Conservation (phyloP, 2,329 filamentous ascomycete genomes). For the Metarhizium humberi region DNA sequence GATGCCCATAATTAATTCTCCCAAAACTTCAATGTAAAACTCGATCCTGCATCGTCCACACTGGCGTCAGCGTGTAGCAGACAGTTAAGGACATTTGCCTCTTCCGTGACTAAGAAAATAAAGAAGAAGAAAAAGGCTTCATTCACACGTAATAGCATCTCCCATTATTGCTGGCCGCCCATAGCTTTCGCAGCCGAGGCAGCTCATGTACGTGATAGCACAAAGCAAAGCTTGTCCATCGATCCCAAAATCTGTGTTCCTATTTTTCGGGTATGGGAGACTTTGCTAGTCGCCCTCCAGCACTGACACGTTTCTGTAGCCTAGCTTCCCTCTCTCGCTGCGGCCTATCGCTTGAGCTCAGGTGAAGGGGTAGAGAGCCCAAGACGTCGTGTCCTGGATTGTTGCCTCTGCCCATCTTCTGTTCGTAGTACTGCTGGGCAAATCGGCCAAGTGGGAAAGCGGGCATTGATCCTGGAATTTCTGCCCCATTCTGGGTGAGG, state of each 20-base stretch:
- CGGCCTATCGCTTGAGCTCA: conserved; percentile 36
- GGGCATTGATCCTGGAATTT: conserved; percentile 66
- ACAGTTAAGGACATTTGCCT: background rate
- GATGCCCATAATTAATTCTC: background rate
- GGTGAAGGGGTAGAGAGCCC: conserved; percentile 45
- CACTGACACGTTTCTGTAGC: conserved; percentile 71
- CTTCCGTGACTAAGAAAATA: background rate
- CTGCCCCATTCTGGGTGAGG: conserved; percentile 85
- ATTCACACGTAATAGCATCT: background rate
- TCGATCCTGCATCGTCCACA: background rate
- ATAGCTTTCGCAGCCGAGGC: conserved; percentile 16
- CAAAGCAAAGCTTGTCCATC: conserved; percentile 27
- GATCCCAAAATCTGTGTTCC: conserved; percentile 32
- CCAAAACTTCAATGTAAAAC: background rate
- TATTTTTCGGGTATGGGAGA: conserved; percentile 54
- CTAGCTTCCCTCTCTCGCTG: conserved; percentile 57
- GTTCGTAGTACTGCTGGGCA: conserved; percentile 76
- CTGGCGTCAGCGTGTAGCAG: background rate
- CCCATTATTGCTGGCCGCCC: conserved; percentile 5
- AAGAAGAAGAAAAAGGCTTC: background rate
- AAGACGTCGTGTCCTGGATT: conserved; percentile 45
- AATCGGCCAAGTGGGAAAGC: conserved; percentile 75
- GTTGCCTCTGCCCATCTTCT: conserved; percentile 49
- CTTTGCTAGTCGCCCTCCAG: conserved; percentile 62
- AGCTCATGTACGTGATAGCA: conserved; percentile 26